Evolutionary conservation across 2,329 filamentous ascomycete genomes (phyloP).

Genomic region (Grosmannia huntii): DNA sequence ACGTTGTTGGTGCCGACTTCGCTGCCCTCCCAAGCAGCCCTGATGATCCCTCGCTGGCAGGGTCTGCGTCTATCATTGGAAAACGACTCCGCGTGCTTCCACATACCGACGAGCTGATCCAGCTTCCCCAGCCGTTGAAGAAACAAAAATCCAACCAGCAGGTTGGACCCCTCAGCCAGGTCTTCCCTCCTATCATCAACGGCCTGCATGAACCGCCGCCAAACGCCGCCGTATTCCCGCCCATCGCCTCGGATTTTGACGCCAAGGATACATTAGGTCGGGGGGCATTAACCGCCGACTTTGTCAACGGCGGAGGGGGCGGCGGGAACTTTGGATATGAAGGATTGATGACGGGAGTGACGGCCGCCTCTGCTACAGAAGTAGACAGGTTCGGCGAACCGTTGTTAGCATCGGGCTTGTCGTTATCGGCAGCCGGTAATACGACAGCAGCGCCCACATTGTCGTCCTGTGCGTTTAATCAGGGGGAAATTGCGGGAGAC

Average conservation of each 20-base stretch:
- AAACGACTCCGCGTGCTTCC: conserved; percentile 10
- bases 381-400: conserved; percentile 13
- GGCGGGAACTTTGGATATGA: conserved; percentile 3
- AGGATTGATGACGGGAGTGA: conserved; percentile 9
- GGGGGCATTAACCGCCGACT: conserved; percentile 28
- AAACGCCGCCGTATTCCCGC: conserved; percentile 48
- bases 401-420: conserved; percentile 1
- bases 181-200: conserved; percentile 53
- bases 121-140: conserved; percentile 51
- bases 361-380: conserved; percentile 10
- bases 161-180: conserved; percentile 18
- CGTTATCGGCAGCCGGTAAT: neutral
- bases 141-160: conserved; percentile 49
- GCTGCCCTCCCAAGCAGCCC: conserved; percentile 12
- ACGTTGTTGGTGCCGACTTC: neutral
- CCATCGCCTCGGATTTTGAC: conserved; percentile 46
- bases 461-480: neutral
- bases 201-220: conserved; percentile 50
- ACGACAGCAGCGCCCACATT: neutral
- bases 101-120: conserved; percentile 48
- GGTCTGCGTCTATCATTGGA: conserved; percentile 2
- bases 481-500: neutral
- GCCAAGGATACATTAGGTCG: conserved; percentile 29
- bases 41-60: conserved; percentile 24
- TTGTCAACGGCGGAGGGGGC: conserved; percentile 15